Conservation (phyloP, 177 flowering plant species). For the Vitis hybrid region DNA sequence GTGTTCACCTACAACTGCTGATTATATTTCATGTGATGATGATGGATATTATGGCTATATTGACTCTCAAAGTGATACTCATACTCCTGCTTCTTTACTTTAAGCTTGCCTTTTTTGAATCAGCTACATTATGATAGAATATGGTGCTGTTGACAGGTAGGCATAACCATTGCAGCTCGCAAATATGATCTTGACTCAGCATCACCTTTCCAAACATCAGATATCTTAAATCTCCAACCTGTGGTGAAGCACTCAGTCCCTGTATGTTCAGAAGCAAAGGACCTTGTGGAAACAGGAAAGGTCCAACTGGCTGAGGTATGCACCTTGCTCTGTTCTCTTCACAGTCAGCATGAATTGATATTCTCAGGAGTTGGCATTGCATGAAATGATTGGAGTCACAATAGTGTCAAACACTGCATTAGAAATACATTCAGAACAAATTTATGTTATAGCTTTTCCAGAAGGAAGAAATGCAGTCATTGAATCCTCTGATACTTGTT, state of each 20-base stretch:
- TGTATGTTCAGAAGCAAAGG: slow-evolving; percentile 88
- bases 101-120: background rate
- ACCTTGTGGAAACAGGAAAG: slow-evolving; percentile 93
- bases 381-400: too few relatives aligned
- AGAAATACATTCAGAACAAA: background rate
- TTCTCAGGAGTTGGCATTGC: too few relatives aligned
- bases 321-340: background rate
- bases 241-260: slow-evolving; percentile 96
- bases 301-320: slow-evolving; percentile 88
- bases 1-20: background rate
- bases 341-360: too few relatives aligned
- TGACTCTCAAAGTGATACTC: background rate
- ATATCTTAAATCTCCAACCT: slow-evolving; percentile 83
- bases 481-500: slow-evolving; percentile 12
- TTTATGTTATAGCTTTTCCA: background rate
- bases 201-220: slow-evolving; percentile 73
- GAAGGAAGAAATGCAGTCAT: background rate
- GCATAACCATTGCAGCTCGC: slow-evolving; percentile 73
- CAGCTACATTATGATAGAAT: background rate
- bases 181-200: slow-evolving; percentile 71
- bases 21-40: background rate
- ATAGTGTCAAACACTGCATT: too few relatives aligned
- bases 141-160: slow-evolving; percentile 55
- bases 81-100: slow-evolving; percentile 1
- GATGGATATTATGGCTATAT: background rate